Percentiles rank a stretch among this genome's conserved stretches.
Conservation (phyloP, 1,284 basidiomycete species). For the Ganoderma lucidum region DNA sequence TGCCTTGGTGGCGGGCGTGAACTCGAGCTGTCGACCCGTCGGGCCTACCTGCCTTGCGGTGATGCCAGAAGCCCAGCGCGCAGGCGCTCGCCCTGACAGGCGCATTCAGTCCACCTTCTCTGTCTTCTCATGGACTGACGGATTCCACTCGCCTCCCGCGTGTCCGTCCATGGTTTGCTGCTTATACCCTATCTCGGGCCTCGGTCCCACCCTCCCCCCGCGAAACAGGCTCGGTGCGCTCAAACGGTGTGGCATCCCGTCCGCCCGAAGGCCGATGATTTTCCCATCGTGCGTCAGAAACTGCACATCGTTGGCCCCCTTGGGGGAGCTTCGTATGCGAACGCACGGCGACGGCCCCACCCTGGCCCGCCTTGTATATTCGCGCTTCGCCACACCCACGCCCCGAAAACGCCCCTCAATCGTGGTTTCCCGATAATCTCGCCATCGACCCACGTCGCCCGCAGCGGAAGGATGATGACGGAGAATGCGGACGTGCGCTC, state of each 20-base stretch:
- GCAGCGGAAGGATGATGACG: neutral
- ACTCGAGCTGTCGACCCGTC: neutral
- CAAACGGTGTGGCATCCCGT: neutral
- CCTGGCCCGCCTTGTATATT: neutral
- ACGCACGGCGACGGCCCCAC: neutral
- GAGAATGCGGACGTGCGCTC: neutral
- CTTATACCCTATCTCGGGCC: slow-evolving; percentile 12
- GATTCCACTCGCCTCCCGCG: slow-evolving; percentile 10
- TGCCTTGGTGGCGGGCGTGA: slow-evolving; percentile 7
- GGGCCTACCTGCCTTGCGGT: slow-evolving; percentile 6
- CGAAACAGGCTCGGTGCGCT: neutral
- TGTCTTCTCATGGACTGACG: slow-evolving; percentile 8
- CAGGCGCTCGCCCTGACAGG: slow-evolving; percentile 6
- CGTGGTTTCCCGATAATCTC: slow-evolving; percentile 6
- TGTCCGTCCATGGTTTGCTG: slow-evolving; percentile 13
- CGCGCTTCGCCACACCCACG: neutral
- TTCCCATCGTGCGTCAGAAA: neutral
- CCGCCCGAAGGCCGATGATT: neutral
- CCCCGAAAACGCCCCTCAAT: neutral
- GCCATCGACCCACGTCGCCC: neutral
- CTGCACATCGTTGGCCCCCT: neutral
- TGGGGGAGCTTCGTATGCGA: neutral
- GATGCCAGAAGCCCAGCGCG: slow-evolving; percentile 10
- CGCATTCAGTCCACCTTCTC: slow-evolving; percentile 8
- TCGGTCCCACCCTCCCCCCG: neutral